Base-by-base conservation (phyloP, 257 asterid species). In the Primulina eburnea region DNA sequence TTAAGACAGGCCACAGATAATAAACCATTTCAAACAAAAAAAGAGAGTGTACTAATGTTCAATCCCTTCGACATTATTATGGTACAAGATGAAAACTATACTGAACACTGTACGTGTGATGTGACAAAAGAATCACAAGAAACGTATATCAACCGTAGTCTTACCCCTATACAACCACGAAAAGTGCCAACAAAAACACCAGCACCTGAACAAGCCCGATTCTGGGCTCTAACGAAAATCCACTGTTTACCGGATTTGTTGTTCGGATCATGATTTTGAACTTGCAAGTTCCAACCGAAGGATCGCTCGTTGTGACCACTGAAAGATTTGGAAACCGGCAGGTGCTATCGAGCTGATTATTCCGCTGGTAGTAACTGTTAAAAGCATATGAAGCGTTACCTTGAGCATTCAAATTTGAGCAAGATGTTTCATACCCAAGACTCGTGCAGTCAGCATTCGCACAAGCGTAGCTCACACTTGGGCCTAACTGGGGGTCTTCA, bases 321-420 rank as follows among this genome's bases (percentile, higher is more conserved):
- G 95, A 84, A 38, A 89, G 88, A 74, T 83, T 82, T 9, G 92
- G 86, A 75, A 89, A 89, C 77, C 59, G 67, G 77, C 96, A 89
- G n/a, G 95, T 86, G 12, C 61, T 84, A 1, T 77, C 82, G 62
- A 71, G 74, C 85, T 89, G 96, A 65, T 87, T 63, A 2, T 69
- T 69, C 21, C 60, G 79, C 82, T 89, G 96, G 80, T 83, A 89
- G 62, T 89, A 89, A 71, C 90, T 87, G 66, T 89, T 87, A 58
- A 85, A 89, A 2, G 96, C 95, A 63, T 77, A 85, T 2, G 96
- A 89, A 57, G 84, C 67, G 64, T 89, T 89, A 65, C 80, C 79
- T 16, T 57, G 74, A 0, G 78, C 79, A 52, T 87, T 86, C 65
- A 89, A 56, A 70, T 77, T 79, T 24, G 75, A 66, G 29, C 96